Percentiles rank a stretch among this genome's conserved stretches.
phyloP scores from a whole-genome alignment of 106 monocot genomes.

The Dioscorea alata region DNA sequence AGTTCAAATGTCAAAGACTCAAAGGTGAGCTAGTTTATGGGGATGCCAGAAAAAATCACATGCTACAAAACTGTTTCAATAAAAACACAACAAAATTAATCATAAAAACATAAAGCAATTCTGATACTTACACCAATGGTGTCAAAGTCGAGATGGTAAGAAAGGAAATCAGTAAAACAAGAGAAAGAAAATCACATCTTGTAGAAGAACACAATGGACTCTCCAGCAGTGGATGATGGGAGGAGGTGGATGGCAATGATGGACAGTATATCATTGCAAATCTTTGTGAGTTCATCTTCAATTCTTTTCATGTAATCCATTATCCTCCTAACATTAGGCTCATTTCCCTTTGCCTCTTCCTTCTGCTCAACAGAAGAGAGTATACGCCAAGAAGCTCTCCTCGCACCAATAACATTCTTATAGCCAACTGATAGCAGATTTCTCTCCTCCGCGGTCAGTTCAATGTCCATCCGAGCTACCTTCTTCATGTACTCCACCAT shows the following conservation, averaged over 20 bases:
- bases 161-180: background rate
- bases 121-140: background rate
- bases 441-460: slow-evolving; percentile 23
- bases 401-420: slow-evolving; percentile 22
- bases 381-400: slow-evolving; percentile 20
- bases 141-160: background rate
- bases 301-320: slow-evolving; percentile 14
- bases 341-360: slow-evolving; percentile 13
- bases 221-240: slow-evolving; percentile 19
- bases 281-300: slow-evolving; percentile 18
- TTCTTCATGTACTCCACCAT: slow-evolving; percentile 29
- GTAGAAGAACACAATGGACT: slow-evolving; percentile 31
- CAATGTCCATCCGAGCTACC: slow-evolving; percentile 27
- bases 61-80: background rate
- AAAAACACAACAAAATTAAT: background rate
- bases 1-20: too few relatives aligned
- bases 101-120: background rate
- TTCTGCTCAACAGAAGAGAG: slow-evolving; percentile 19
- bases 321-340: slow-evolving; percentile 8
- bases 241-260: slow-evolving; percentile 34
- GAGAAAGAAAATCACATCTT: slow-evolving; percentile 17
- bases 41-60: background rate
- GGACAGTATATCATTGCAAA: slow-evolving; percentile 26
- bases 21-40: too few relatives aligned
- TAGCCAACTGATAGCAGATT: slow-evolving; percentile 20